phyloP scores from a whole-genome alignment of 768 basidiomycete genomes.

The Fomitopsis serialis region DNA sequence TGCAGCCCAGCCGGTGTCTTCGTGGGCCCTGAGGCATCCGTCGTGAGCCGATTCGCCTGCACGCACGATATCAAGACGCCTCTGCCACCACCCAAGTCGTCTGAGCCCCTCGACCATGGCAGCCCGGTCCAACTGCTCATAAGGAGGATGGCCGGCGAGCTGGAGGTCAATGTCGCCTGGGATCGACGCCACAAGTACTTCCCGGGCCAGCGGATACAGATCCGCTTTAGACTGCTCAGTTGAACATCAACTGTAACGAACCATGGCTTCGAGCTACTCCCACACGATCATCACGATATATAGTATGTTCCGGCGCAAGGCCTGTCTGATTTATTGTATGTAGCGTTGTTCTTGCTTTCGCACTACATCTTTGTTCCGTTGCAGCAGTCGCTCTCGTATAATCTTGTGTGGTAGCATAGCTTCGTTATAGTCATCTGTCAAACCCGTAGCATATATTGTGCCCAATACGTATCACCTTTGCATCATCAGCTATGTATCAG shows the following conservation, averaged over 20 bases:
- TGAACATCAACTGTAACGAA: no score
- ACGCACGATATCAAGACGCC: constrained; percentile 5
- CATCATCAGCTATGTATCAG: no score
- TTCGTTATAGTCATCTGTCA: no score
- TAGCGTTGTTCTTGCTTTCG: not conserved
- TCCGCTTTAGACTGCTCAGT: constrained; percentile 49
- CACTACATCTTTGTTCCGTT: not conserved
- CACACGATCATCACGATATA: no score
- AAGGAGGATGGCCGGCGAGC: constrained; percentile 47
- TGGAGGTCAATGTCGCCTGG: constrained; percentile 46
- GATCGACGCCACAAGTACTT: constrained; percentile 49
- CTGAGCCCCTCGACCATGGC: not conserved
- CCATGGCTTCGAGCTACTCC: no score
- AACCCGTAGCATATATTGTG: not conserved
- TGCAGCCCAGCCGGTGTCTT: constrained; percentile 5
- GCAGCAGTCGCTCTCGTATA: no score
- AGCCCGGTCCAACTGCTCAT: not conserved
- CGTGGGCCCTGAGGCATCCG: constrained; percentile 7
- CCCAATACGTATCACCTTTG: no score
- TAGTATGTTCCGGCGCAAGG: no score
- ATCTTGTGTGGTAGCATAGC: no score
- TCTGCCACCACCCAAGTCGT: not conserved
- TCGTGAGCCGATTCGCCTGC: constrained; percentile 9
- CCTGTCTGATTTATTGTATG: not conserved
- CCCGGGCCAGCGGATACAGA: constrained; percentile 48